A percentile compares a stretch with the other conserved stretches of the same genome.
Conservation (phyloP, 192 early-diverging fungal genomes). For the Umbelopsis ramanniana region DNA sequence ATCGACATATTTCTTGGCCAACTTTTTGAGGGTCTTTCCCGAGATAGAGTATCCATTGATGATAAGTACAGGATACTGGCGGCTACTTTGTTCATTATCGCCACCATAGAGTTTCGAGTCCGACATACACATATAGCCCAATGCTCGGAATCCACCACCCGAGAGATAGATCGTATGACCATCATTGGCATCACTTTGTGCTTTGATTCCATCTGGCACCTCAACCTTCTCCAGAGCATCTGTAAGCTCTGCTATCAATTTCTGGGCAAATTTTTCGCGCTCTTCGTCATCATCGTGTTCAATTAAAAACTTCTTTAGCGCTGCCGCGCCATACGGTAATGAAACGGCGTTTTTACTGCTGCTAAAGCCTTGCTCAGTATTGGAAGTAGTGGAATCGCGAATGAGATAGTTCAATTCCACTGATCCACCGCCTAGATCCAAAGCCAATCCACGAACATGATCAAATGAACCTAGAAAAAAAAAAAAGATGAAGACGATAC, state of each 20-base stretch:
- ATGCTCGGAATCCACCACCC: slow-evolving; percentile 59
- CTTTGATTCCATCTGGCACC: slow-evolving; percentile 23
- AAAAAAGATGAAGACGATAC: background rate
- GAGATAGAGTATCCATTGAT: slow-evolving; percentile 59
- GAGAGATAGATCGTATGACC: slow-evolving; percentile 53
- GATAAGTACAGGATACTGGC: slow-evolving; percentile 53
- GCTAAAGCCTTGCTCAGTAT: slow-evolving; percentile 22
- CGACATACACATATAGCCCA: slow-evolving; percentile 60
- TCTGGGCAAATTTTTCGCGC: slow-evolving; percentile 18
- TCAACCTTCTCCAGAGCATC: slow-evolving; percentile 36
- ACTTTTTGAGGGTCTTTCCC: slow-evolving; percentile 39
- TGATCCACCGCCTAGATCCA: slow-evolving; percentile 62
- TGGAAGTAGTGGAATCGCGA: slow-evolving; percentile 33
- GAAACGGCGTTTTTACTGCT: slow-evolving; percentile 41
- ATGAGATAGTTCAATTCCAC: slow-evolving; percentile 61
- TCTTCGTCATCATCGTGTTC: slow-evolving; percentile 34
- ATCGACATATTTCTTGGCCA: slow-evolving; percentile 44
- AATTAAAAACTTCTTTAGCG: slow-evolving; percentile 46
- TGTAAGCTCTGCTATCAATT: slow-evolving; percentile 45
- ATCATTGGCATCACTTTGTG: slow-evolving; percentile 31
- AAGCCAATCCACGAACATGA: slow-evolving; percentile 54
- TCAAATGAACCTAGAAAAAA: slow-evolving; percentile 47
- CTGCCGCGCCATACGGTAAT: slow-evolving; percentile 57
- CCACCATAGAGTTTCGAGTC: slow-evolving; percentile 11
- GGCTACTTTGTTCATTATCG: background rate